Evolutionary conservation across 305 asterid genomes (phyloP).

Genomic region (Petunia hybrid): DNA sequence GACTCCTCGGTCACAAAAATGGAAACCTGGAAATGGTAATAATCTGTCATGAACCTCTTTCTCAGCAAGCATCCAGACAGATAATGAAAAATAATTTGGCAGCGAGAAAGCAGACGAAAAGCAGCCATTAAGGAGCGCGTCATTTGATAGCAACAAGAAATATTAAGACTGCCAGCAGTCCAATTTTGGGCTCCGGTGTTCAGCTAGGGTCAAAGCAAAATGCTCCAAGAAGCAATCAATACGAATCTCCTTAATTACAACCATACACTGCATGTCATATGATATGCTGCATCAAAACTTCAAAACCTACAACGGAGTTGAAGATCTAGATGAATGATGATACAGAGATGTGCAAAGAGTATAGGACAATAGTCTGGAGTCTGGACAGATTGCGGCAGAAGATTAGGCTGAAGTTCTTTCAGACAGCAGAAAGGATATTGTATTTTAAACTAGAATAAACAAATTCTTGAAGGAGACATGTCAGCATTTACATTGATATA

Average conservation of each 20-base stretch:
- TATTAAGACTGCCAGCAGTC: not conserved
- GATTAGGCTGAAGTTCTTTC: not conserved
- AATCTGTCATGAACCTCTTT: not conserved
- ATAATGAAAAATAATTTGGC: not conserved
- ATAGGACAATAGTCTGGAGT: not conserved
- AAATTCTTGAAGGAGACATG: not conserved
- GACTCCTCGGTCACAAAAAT: not conserved
- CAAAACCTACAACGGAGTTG: not conserved
- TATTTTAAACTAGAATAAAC: not conserved
- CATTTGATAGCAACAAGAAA: not conserved
- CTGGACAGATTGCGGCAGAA: not conserved
- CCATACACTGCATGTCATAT: not conserved
- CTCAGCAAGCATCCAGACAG: not conserved
- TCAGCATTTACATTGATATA: not conserved
- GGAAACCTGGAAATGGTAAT: not conserved
- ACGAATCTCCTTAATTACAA: not conserved
- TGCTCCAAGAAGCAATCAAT: not conserved
- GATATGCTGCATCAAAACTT: not conserved
- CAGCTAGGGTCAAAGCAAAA: not conserved
- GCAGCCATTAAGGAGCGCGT: not conserved
- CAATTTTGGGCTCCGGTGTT: no score
- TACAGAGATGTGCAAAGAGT: not conserved
- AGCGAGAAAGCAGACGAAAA: not conserved
- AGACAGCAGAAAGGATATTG: not conserved
- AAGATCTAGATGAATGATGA: not conserved